phyloP scores from a whole-genome alignment of 148 eudicot genomes.

The Amaranthus palmeri region DNA sequence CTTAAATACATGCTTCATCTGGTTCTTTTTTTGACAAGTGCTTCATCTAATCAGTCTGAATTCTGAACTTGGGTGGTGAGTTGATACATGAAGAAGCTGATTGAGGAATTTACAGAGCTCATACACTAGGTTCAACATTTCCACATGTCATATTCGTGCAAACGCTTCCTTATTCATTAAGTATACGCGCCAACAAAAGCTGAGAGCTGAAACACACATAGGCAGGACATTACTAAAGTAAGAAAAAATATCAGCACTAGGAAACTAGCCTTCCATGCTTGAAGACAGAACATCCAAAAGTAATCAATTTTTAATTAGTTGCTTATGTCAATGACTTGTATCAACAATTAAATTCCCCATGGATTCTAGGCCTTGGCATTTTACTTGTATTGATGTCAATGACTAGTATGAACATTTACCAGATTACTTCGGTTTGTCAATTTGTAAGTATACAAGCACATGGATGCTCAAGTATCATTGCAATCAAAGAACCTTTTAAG shows the following conservation, averaged over 20 bases:
- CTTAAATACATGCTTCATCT: background rate
- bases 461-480: background rate
- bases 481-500: background rate
- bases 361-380: too few relatives aligned
- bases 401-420: too few relatives aligned
- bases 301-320: too few relatives aligned
- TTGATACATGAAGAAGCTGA: background rate
- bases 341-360: too few relatives aligned
- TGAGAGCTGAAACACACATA: background rate
- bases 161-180: background rate
- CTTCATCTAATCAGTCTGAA: background rate
- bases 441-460: too few relatives aligned
- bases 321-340: too few relatives aligned
- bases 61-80: background rate
- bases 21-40: constrained; percentile 3
- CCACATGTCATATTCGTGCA: background rate
- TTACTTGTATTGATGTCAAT: too few relatives aligned
- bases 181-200: background rate
- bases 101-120: background rate
- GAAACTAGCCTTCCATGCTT: background rate
- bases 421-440: too few relatives aligned
- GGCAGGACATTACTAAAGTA: background rate
- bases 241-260: background rate
- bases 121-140: background rate
- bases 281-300: background rate